Evolutionary conservation across 148 eudicot species (phyloP).

Genomic region (Camellia granthamiana): DNA sequence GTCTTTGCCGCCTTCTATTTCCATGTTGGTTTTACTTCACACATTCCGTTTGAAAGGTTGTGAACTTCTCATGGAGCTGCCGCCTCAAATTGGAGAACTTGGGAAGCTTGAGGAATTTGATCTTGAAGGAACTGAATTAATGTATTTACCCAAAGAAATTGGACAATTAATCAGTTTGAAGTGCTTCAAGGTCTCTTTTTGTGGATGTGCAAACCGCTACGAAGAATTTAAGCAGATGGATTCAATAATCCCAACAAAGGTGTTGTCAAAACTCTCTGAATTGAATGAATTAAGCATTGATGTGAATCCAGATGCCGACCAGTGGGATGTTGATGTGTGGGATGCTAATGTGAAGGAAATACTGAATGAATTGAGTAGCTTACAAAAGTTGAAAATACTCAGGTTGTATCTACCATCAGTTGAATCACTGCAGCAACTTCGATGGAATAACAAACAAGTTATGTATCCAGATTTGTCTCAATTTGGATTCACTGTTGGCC

Average conservation of each 20-base stretch:
- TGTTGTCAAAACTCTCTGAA: neutral
- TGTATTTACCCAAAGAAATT: neutral
- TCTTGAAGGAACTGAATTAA: neutral
- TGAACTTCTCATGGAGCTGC: neutral
- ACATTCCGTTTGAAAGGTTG: neutral
- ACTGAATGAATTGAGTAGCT: neutral
- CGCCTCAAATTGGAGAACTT: constrained; percentile 11
- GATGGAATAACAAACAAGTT: neutral
- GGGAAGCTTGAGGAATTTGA: neutral
- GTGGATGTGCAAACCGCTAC: neutral
- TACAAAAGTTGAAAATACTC: neutral
- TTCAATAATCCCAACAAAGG: neutral
- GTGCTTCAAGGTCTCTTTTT: neutral
- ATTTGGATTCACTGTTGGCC: neutral
- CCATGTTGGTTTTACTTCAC: neutral
- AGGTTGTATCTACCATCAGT: neutral
- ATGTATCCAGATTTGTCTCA: neutral
- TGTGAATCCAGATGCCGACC: neutral
- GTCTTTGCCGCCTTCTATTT: constrained; percentile 17
- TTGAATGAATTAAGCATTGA: neutral
- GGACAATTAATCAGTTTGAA: neutral
- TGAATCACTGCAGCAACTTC: neutral
- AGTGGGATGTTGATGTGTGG: neutral
- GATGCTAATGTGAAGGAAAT: neutral
- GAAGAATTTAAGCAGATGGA: neutral